A percentile compares a stretch with the other conserved stretches of the same genome.
phyloP scores from a whole-genome alignment of 495 filamentous ascomycete species.

The Trichoderma parareesei region DNA sequence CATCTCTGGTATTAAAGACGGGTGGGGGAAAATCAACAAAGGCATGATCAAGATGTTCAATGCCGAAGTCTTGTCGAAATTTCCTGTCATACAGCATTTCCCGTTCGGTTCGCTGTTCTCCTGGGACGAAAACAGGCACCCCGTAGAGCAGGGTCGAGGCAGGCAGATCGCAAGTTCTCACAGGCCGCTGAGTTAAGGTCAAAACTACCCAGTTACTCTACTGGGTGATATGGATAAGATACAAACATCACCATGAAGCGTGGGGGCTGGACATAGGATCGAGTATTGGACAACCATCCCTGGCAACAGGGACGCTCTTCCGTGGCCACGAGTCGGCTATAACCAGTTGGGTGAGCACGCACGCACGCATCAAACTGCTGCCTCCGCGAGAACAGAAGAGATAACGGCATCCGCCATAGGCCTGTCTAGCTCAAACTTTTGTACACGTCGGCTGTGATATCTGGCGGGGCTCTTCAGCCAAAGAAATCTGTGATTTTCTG shows the following conservation, averaged over 20 bases:
- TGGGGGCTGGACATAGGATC: no score
- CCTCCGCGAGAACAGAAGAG: no score
- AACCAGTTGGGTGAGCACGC: no score
- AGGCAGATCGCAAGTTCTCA: not conserved
- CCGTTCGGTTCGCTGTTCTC: conserved; percentile 79
- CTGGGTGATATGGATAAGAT: no score
- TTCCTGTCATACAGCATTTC: conserved; percentile 97
- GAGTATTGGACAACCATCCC: no score
- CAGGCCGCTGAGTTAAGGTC: not conserved
- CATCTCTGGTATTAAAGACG: conserved; percentile 79
- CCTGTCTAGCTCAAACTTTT: not conserved
- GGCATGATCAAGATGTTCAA: conserved; percentile 98
- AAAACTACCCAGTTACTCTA: not conserved
- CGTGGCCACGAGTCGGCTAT: no score
- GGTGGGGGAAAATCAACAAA: conserved; percentile 99
- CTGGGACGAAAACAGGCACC: conserved; percentile 56
- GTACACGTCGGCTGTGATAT: no score
- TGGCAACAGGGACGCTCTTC: no score
- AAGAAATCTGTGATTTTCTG: not conserved
- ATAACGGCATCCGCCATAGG: no score
- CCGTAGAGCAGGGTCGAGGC: not conserved
- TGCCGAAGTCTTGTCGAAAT: conserved; percentile 84
- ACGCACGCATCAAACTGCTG: no score
- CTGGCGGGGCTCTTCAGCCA: not conserved
- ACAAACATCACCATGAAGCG: no score